These are phyloP conservation scores for Monosporascus sp. DNA, from an alignment of 2,329 filamentous ascomycete genomes.

Conservation along the genomic window DNA sequence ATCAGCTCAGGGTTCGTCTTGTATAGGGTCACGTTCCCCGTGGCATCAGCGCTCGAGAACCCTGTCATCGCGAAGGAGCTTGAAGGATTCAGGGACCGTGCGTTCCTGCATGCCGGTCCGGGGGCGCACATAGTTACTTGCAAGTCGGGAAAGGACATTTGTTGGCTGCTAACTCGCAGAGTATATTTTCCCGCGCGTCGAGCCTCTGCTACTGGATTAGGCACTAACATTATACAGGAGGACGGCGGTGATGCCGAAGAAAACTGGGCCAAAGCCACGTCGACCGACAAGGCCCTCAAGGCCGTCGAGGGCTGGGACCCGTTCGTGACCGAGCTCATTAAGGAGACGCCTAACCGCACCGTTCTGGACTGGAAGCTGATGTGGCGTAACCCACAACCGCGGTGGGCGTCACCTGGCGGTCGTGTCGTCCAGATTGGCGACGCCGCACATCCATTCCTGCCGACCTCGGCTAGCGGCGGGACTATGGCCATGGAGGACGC, in stretches of 20 bases:
- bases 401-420: slow-evolving; percentile 25
- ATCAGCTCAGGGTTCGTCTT: slow-evolving; percentile 4
- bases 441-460: slow-evolving; percentile 30
- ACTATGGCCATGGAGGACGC: slow-evolving; percentile 33
- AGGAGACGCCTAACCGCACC: slow-evolving; percentile 25
- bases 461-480: slow-evolving; percentile 30
- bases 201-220: not conserved
- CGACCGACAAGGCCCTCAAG: slow-evolving; percentile 7
- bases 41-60: not conserved
- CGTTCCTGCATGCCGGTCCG: not conserved
- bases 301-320: slow-evolving; percentile 4
- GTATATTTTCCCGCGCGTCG: not conserved
- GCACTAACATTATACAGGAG: not conserved
- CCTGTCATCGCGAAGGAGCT: not conserved
- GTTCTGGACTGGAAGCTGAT: slow-evolving; percentile 35
- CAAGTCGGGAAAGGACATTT: not conserved
- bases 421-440: slow-evolving; percentile 31
- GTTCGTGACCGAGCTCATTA: slow-evolving; percentile 11
- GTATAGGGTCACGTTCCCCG: not conserved
- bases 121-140: not conserved
- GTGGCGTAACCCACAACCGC: slow-evolving; percentile 28
- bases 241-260: not conserved
- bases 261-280: not conserved
- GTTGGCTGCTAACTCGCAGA: not conserved
- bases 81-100: not conserved